Base-by-base conservation (phyloP, 768 basidiomycete species). In the Kwoniella sp. region DNA sequence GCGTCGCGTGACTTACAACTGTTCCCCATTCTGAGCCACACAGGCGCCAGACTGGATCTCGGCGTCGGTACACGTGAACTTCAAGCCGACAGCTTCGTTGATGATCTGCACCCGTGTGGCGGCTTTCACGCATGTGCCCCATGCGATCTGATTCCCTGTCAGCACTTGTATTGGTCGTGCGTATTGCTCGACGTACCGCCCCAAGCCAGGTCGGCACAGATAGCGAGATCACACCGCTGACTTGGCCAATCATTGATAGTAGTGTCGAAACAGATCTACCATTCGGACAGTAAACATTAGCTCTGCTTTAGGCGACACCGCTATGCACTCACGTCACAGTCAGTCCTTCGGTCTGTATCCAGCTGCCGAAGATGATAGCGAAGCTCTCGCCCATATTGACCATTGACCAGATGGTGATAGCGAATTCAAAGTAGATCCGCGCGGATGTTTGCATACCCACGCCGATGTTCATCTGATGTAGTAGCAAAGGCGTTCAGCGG, bases 371-470 rank as follows among this genome's bases (percentile, higher is more conserved):
- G 28, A 72, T 63, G 40, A 76, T 65, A n/a, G 72, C 71, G 28
- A 73, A 53, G 40, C 69, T 65, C 55, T 77, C 76, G 26, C 77
- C 77, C 39, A 71, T 60, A 12, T 67, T 69, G 11, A 73, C 56
- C 26, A 72, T 53, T 0, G 71, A 63, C 57, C 66, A 76, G 20
- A 73, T 71, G 4, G 67, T 56, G 22, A 74, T 55, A 22, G 64
- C 63, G 51, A 74, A 76, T 49, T 76, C 66, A 53, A 76, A 68
- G 52, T 68, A 78, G 34, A 71, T 75, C n/a, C 73, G 54, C 1
- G 62, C 65, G 15, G 65, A 64, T 6, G 69, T 67, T 44, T 75
- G 73, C 54, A 75, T 61, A 9, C 73, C 73, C 15, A 73, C 71
- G 3, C 63, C 75, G 27, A 70, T 65, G 47, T 74, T 68, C 61